Evolutionary conservation across 2,329 filamentous ascomycete genomes (phyloP).

Genomic region (Calonectria henricotiae): DNA sequence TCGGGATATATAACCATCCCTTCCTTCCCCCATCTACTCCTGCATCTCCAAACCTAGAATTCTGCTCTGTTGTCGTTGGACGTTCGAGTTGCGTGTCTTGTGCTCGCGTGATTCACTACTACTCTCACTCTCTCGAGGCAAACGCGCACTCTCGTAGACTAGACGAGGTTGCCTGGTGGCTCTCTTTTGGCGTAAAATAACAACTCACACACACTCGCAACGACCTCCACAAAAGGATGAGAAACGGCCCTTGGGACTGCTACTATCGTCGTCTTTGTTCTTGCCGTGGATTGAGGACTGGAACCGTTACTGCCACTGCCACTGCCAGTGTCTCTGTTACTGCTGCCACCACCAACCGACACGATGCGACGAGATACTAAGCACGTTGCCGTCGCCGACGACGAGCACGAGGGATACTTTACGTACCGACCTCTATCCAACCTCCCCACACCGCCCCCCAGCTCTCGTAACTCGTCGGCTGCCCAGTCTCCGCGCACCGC

Average conservation of each 20-base stretch:
- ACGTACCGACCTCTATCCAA: slow-evolving; percentile 79
- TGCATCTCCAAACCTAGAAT: slow-evolving; percentile 41
- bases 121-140: neutral
- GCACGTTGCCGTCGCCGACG: slow-evolving; percentile 39
- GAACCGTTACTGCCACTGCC: slow-evolving; percentile 39
- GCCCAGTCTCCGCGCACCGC: slow-evolving; percentile 63
- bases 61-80: slow-evolving; percentile 41
- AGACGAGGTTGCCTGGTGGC: slow-evolving; percentile 38
- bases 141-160: slow-evolving; percentile 43
- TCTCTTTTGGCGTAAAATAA: slow-evolving; percentile 29
- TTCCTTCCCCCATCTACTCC: slow-evolving; percentile 38
- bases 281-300: slow-evolving; percentile 45
- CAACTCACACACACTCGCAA: slow-evolving; percentile 11
- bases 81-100: slow-evolving; percentile 38
- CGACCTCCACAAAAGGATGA: slow-evolving; percentile 48
- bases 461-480: slow-evolving; percentile 64
- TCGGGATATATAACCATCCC: slow-evolving; percentile 50
- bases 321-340: slow-evolving; percentile 24
- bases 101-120: slow-evolving; percentile 51
- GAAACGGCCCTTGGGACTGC: slow-evolving; percentile 42
- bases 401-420: slow-evolving; percentile 67
- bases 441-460: slow-evolving; percentile 77
- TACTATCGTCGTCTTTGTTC: slow-evolving; percentile 39
- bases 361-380: slow-evolving; percentile 50
- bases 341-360: slow-evolving; percentile 33